These are phyloP conservation scores for Claviceps paspali DNA, from an alignment of 2,329 filamentous ascomycete species.

Conservation along the genomic window DNA sequence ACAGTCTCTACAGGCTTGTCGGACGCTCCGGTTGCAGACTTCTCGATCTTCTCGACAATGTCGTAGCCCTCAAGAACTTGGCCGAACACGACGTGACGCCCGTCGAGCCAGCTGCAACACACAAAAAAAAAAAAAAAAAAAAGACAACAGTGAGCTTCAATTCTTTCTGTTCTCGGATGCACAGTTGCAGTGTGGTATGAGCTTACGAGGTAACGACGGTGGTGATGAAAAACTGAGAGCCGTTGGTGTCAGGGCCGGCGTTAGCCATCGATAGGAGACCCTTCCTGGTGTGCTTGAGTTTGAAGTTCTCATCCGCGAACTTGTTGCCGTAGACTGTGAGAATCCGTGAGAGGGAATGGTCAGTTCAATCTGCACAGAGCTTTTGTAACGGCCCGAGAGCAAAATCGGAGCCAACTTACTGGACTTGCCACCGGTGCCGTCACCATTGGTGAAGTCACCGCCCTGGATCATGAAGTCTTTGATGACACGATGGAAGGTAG, in stretches of 20 bases:
- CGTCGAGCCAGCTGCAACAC: conserved; percentile 56
- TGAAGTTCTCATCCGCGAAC: conserved; percentile 88
- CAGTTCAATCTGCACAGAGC: conserved; percentile 4
- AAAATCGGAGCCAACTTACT: conserved; percentile 34
- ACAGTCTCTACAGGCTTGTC: conserved; percentile 56
- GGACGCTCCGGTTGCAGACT: conserved; percentile 44
- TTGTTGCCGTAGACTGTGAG: conserved; percentile 59
- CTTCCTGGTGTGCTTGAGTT: conserved; percentile 81
- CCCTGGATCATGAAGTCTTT: conserved; percentile 87
- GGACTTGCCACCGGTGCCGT: conserved; percentile 74
- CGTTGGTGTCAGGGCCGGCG: conserved; percentile 72
- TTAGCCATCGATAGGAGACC: conserved; percentile 78
- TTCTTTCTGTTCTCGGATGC: background rate
- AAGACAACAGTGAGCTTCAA: background rate
- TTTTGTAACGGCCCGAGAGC: background rate
- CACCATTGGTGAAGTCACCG: conserved; percentile 71
- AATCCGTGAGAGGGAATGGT: conserved; percentile 7
- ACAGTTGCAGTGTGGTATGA: background rate
- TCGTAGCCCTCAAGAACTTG: conserved; percentile 81
- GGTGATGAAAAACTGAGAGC: conserved; percentile 85
- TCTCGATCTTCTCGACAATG: conserved; percentile 64
- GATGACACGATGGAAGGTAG: conserved; percentile 80
- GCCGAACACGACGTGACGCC: conserved; percentile 74
- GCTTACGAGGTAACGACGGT: conserved; percentile 60
- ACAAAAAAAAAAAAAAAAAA: background rate